Conservation (phyloP, 495 filamentous ascomycete genomes). For the Penicillium steckii region DNA sequence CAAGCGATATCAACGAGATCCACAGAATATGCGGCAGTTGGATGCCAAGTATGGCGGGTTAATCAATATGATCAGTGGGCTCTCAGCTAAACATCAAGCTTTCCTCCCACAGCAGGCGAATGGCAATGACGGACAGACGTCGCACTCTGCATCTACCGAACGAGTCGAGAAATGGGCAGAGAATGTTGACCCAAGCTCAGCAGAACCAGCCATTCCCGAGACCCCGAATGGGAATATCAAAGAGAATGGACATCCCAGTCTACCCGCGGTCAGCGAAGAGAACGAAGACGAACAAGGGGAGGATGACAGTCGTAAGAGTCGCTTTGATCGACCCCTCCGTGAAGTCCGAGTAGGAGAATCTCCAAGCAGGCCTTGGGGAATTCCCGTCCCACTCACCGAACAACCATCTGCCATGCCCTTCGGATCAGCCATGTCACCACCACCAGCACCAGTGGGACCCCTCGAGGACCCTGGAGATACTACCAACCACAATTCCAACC, state of each 20-base stretch:
- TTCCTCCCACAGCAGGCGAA: slow-evolving; percentile 67
- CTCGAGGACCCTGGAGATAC: too few species aligned
- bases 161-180: slow-evolving; percentile 81
- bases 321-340: slow-evolving; percentile 77
- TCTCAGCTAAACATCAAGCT: slow-evolving; percentile 78
- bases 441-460: slow-evolving; percentile 13
- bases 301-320: slow-evolving; percentile 44
- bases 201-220: slow-evolving; percentile 34
- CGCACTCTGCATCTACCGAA: slow-evolving; percentile 47
- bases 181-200: slow-evolving; percentile 50
- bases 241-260: not conserved
- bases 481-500: too few species aligned
- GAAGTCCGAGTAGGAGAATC: slow-evolving; percentile 87
- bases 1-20: slow-evolving; percentile 78
- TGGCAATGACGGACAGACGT: slow-evolving; percentile 14
- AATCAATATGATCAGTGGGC: slow-evolving; percentile 84
- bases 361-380: slow-evolving; percentile 88
- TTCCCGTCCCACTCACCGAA: slow-evolving; percentile 65
- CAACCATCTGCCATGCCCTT: slow-evolving; percentile 21
- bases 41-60: slow-evolving; percentile 90
- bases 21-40: slow-evolving; percentile 74
- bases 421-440: slow-evolving; percentile 16
- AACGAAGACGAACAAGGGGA: slow-evolving; percentile 35
- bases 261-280: not conserved
- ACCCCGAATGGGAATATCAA: not conserved